phyloP scores from a whole-genome alignment of 495 filamentous ascomycete genomes.

The Penicillium antarcticum region DNA sequence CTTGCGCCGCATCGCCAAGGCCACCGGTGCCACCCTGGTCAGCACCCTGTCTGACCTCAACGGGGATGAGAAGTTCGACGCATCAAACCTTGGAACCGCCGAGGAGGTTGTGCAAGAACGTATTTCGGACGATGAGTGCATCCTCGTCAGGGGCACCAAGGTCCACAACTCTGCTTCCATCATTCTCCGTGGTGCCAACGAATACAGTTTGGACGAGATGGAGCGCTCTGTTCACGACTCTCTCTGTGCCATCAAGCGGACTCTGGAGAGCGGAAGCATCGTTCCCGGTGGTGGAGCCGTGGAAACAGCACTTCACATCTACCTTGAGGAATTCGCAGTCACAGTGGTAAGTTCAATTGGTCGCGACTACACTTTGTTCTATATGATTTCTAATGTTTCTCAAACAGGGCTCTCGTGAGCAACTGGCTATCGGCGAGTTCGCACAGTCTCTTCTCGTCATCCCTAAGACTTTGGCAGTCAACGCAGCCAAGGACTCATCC shows the following conservation, averaged over 20 bases:
- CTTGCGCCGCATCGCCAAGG: conserved; percentile 90
- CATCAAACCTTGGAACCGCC: conserved; percentile 80
- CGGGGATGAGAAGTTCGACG: conserved; percentile 94
- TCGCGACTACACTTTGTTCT: neutral
- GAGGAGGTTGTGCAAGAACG: conserved; percentile 96
- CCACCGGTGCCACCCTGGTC: conserved; percentile 89
- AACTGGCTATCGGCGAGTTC: conserved; percentile 97
- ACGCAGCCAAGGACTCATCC: conserved; percentile 92
- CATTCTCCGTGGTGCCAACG: conserved; percentile 93
- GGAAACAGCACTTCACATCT: conserved; percentile 98
- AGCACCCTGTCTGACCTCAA: conserved; percentile 93
- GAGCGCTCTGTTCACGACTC: conserved; percentile 97
- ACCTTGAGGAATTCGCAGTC: conserved; percentile 98
- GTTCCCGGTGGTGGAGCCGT: conserved; percentile 96
- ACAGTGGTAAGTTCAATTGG: conserved; percentile 64
- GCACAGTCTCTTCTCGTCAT: conserved; percentile 91
- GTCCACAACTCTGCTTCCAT: conserved; percentile 91
- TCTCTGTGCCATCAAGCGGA: conserved; percentile 93
- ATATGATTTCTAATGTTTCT: conserved; percentile 11
- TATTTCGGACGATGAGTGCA: conserved; percentile 98
- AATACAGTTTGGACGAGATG: conserved; percentile 98
- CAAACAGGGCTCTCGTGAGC: conserved; percentile 80
- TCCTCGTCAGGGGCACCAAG: conserved; percentile 94
- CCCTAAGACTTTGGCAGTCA: conserved; percentile 94
- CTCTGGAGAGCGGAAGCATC: conserved; percentile 93